These are phyloP conservation scores for Metschnikowia reukaufii DNA, from an alignment of 805 yeast genomes.

Conservation along the genomic window DNA sequence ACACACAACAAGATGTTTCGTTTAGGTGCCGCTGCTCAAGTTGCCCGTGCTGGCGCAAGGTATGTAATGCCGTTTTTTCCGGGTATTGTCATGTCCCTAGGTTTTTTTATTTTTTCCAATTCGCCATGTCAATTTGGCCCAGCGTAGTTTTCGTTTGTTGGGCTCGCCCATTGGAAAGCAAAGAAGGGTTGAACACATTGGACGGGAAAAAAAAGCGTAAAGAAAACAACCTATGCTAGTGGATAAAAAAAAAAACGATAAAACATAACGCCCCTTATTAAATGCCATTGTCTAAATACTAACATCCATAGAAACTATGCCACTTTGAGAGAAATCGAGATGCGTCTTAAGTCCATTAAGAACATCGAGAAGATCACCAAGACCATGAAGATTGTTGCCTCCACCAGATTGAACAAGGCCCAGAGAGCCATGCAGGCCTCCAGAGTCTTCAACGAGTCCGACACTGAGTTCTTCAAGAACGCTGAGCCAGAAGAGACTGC, in stretches of 20 bases:
- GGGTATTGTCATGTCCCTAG: not conserved
- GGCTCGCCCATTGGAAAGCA: not conserved
- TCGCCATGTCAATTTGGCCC: not conserved
- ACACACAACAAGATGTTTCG: conserved; percentile 46
- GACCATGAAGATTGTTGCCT: conserved; percentile 99
- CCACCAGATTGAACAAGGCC: conserved; percentile 93
- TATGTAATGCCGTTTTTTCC: conserved; percentile 30
- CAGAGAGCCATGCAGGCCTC: conserved; percentile 91
- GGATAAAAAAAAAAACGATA: no score
- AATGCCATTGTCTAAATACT: conserved; percentile 21
- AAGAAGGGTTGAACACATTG: not conserved
- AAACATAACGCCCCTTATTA: no score
- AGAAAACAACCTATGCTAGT: no score
- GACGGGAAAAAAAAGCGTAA: no score
- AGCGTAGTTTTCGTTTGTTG: not conserved
- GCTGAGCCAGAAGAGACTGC: conserved; percentile 71
- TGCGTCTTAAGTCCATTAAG: conserved; percentile 96
- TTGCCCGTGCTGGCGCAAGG: conserved; percentile 54
- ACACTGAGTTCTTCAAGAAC: conserved; percentile 72
- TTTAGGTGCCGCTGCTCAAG: conserved; percentile 52
- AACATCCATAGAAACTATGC: conserved; percentile 79
- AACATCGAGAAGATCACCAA: conserved; percentile 99
- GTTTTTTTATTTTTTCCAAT: no score
- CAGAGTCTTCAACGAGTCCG: conserved; percentile 79
- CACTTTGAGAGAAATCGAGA: conserved; percentile 97